Evolutionary conservation across 495 filamentous ascomycete species (phyloP).

Genomic region (Podospora bellae-mahoneyi): DNA sequence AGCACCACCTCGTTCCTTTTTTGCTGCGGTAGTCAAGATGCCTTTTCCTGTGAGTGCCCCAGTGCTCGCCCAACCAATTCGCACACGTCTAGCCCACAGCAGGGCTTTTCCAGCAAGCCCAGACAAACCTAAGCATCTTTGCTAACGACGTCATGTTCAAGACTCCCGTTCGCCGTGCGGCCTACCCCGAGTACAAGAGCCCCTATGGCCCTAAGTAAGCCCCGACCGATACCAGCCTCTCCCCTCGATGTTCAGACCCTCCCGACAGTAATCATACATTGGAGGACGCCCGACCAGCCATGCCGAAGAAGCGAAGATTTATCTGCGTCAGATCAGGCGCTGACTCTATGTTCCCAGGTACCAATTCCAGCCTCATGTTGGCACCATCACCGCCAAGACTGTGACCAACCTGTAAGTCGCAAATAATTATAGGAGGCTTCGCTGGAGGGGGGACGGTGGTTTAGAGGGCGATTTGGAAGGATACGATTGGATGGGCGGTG

Average conservation of each 20-base stretch:
- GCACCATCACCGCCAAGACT: slow-evolving; percentile 38
- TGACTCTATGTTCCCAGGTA: slow-evolving; percentile 41
- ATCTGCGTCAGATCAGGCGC: slow-evolving; percentile 12
- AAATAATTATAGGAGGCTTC: background rate
- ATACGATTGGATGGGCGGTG: background rate
- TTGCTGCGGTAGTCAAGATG: slow-evolving; percentile 34
- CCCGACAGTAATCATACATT: background rate
- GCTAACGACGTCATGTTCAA: slow-evolving; percentile 31
- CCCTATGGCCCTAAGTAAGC: slow-evolving; percentile 53
- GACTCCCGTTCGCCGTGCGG: slow-evolving; percentile 34
- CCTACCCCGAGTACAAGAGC: slow-evolving; percentile 45
- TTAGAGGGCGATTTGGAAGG: background rate
- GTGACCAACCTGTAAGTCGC: slow-evolving; percentile 39
- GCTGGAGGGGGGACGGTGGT: background rate
- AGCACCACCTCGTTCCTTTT: slow-evolving; percentile 30
- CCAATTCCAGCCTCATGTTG: slow-evolving; percentile 44
- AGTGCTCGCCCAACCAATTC: background rate
- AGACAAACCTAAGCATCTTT: background rate
- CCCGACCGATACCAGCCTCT: slow-evolving; percentile 1
- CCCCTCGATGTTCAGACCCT: background rate
- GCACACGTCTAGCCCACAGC: background rate
- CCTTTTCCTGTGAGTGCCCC: slow-evolving; percentile 38
- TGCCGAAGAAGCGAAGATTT: background rate
- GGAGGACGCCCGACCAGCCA: background rate
- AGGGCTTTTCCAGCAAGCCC: background rate